Evolutionary conservation across 768 basidiomycete species (phyloP).

Genomic region (Tulasnella sp.): DNA sequence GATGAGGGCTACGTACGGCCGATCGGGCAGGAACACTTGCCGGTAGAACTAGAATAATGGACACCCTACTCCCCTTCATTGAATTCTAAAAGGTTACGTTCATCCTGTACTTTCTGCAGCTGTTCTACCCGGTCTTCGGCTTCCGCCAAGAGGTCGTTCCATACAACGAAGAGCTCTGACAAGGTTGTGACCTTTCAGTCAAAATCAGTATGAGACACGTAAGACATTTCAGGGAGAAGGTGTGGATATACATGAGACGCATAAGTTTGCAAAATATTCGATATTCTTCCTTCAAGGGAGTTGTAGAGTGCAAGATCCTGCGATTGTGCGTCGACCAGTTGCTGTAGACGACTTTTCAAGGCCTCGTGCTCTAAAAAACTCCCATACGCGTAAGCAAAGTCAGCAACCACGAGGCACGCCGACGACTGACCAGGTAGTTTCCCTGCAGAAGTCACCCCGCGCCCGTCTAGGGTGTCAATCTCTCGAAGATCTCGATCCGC

Average conservation of each 20-base stretch:
- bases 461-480: constrained; percentile 55
- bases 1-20: neutral
- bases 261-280: constrained; percentile 52
- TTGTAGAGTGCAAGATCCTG: constrained; percentile 46
- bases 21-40: neutral
- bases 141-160: constrained; percentile 66
- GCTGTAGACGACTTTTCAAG: constrained; percentile 54
- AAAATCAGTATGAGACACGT: too few species aligned
- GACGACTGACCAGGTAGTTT: constrained; percentile 43
- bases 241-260: constrained; percentile 49
- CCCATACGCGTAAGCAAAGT: too few species aligned
- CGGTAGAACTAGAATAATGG: neutral
- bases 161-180: constrained; percentile 72
- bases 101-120: constrained; percentile 49
- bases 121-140: constrained; percentile 46
- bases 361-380: constrained; percentile 43
- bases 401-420: neutral
- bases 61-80: neutral
- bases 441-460: constrained; percentile 59
- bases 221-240: too few species aligned
- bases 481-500: constrained; percentile 75
- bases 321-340: constrained; percentile 43
- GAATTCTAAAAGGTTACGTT: constrained; percentile 22
- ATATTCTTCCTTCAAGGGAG: constrained; percentile 53
- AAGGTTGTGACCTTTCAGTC: constrained; percentile 54